Base-by-base conservation (phyloP, 2,329 filamentous ascomycete species). In the Fusarium nisikadoi region DNA sequence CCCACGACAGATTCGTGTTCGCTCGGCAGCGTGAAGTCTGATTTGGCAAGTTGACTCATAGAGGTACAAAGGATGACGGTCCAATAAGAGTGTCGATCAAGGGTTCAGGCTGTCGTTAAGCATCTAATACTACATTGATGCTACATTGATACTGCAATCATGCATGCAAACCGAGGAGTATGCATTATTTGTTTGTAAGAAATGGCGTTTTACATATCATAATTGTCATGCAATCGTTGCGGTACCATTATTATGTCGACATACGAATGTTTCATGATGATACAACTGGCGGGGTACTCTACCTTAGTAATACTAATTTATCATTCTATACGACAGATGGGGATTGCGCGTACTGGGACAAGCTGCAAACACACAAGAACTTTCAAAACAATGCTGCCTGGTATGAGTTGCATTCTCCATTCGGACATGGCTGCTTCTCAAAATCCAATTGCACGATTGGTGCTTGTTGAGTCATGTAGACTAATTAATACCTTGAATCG, bases 11-110 rank as follows among this genome's bases (percentile, higher is more conserved):
- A 63, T 43, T 55, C 57, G 54, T 61, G 45, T 69, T 61, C 46
- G 46, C 42, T 62, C 47, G 42, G 41, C 49, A 60, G 62, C 36
- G 54, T 66, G 61, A 70, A 75, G 54, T 60, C 38, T 65, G 53
- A 55, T 60, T 58, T 61, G 46, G 65, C 62, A 65, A 64, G 60
- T 71, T 68, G 52, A 70, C 65, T 62, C 53, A 67, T 49, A 47
- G 59, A 55, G 63, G 69, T 70, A 54, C 70, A 63, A 38, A 62
- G 38, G 27, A 36, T 35, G n/a, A 35, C 38, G 11, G 60, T 49
- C 74, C 74, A 76, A 76, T 75, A 59, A 56, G 71, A 71, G 54
- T 52, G 64, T 70, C 54, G 31, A 62, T 50, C 57, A 53, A 54
- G 64, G 61, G 50, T 49, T 62, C 42, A n/a, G 47, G 23, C 59